phyloP scores from a whole-genome alignment of 805 yeast genomes.

The Schizosaccharomyces cryophilus region DNA sequence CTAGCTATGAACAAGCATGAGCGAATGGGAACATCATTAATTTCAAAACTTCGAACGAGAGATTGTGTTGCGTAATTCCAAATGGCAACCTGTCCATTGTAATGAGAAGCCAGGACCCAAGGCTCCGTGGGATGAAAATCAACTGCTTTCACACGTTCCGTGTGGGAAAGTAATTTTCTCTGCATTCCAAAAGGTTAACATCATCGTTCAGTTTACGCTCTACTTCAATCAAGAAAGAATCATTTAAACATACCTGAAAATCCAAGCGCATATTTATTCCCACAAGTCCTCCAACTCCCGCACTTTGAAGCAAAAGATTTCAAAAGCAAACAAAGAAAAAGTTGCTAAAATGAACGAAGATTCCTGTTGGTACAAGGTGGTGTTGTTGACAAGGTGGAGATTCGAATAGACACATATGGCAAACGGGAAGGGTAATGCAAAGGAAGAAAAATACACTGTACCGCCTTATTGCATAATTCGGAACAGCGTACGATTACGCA shows the following conservation, averaged over 20 bases:
- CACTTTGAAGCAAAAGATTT: background rate
- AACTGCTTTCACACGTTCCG: constrained; percentile 91
- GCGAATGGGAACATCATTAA: constrained; percentile 87
- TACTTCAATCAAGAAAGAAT: background rate
- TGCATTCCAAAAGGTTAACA: background rate
- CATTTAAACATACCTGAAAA: background rate
- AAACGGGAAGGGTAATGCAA: too few relatives aligned
- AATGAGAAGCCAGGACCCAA: constrained; percentile 28
- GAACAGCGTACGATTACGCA: too few relatives aligned
- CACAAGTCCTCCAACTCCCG: background rate
- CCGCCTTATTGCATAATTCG: too few relatives aligned
- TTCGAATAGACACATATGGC: too few relatives aligned
- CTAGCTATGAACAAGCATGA: constrained; percentile 87
- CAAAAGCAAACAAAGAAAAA: too few relatives aligned
- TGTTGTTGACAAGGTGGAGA: too few relatives aligned
- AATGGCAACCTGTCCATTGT: constrained; percentile 47
- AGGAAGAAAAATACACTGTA: too few relatives aligned
- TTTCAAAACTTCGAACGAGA: constrained; percentile 69
- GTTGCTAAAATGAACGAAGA: too few relatives aligned
- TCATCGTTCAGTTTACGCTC: background rate
- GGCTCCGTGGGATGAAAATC: constrained; percentile 97
- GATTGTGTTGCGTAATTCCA: constrained; percentile 72
- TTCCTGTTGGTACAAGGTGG: too few relatives aligned
- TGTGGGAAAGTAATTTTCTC: constrained; percentile 20
- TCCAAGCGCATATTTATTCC: background rate